phyloP scores from a whole-genome alignment of 2,329 filamentous ascomycete species.

The Meredithiella fracta region DNA sequence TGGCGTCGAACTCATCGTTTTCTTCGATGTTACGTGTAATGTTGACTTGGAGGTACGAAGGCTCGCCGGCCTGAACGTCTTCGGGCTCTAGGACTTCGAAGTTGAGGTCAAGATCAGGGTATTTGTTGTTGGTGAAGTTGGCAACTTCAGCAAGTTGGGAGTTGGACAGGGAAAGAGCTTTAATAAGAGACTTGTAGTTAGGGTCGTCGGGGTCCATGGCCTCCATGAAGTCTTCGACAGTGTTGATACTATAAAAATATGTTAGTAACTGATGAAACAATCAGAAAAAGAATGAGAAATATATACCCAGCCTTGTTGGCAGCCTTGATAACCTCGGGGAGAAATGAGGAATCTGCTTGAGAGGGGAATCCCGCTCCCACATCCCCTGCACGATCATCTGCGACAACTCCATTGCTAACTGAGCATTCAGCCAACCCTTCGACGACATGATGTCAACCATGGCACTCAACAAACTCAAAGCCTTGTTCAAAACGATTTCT shows the following conservation, averaged over 20 bases:
- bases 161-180: slow-evolving; percentile 62
- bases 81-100: slow-evolving; percentile 74
- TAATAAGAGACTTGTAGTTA: slow-evolving; percentile 61
- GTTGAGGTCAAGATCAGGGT: slow-evolving; percentile 84
- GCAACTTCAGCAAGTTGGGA: slow-evolving; percentile 77
- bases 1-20: slow-evolving; percentile 51
- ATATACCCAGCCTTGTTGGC: slow-evolving; percentile 62
- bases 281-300: neutral
- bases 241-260: slow-evolving; percentile 49
- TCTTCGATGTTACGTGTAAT: slow-evolving; percentile 72
- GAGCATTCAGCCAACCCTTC: slow-evolving; percentile 89
- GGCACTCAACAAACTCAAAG: slow-evolving; percentile 75
- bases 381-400: slow-evolving; percentile 98
- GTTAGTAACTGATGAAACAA: slow-evolving; percentile 18
- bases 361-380: slow-evolving; percentile 94
- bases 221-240: slow-evolving; percentile 97
- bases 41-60: slow-evolving; percentile 67
- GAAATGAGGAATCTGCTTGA: slow-evolving; percentile 97
- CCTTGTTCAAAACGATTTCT: slow-evolving; percentile 68
- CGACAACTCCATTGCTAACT: slow-evolving; percentile 97
- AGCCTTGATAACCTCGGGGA: slow-evolving; percentile 66
- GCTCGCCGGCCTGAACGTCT: slow-evolving; percentile 61
- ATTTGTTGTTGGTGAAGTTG: slow-evolving; percentile 87
- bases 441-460: slow-evolving; percentile 91
- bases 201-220: slow-evolving; percentile 91